phyloP scores from a whole-genome alignment of 2,329 filamentous ascomycete genomes.

The Apiospora saccharicola region DNA sequence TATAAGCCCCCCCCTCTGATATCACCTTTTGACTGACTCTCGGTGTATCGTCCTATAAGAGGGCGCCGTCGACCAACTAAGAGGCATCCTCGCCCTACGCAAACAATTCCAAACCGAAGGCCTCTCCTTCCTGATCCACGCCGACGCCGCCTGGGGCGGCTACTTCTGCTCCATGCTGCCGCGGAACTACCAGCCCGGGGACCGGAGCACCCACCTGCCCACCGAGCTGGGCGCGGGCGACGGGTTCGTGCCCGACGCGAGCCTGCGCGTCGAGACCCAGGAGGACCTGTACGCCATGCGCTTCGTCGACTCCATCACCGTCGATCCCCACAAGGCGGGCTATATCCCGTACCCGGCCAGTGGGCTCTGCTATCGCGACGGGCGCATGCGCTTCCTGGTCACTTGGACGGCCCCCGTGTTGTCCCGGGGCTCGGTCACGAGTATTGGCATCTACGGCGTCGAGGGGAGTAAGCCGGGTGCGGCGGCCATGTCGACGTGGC shows the following conservation, averaged over 20 bases:
- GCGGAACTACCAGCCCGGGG: slow-evolving; percentile 38
- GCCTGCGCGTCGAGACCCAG: slow-evolving; percentile 45
- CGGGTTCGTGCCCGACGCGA: slow-evolving; percentile 46
- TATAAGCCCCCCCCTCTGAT: no score
- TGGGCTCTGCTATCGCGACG: slow-evolving; percentile 52
- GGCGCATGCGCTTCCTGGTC: slow-evolving; percentile 50
- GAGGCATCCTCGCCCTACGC: slow-evolving; percentile 47
- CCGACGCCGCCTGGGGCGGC: slow-evolving; percentile 58
- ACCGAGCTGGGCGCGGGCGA: slow-evolving; percentile 37
- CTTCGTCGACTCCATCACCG: slow-evolving; percentile 53
- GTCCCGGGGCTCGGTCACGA: slow-evolving; percentile 47
- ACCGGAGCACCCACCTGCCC: slow-evolving; percentile 36
- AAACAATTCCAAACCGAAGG: slow-evolving; percentile 50
- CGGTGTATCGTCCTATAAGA: slow-evolving; percentile 43
- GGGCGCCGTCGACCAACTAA: slow-evolving; percentile 52
- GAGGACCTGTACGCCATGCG: slow-evolving; percentile 49
- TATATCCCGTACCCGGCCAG: slow-evolving; percentile 57
- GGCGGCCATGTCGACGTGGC: slow-evolving; percentile 52
- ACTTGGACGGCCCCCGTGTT: slow-evolving; percentile 53
- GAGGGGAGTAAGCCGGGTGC: slow-evolving; percentile 58
- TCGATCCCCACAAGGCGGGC: slow-evolving; percentile 56
- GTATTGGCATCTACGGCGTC: slow-evolving; percentile 52
- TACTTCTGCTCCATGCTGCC: slow-evolving; percentile 56
- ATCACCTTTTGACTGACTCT: no score
- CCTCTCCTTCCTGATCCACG: slow-evolving; percentile 54